These are phyloP conservation scores for Hirsutella thompsonii DNA, from an alignment of 2,329 filamentous ascomycete species.

Conservation along the genomic window DNA sequence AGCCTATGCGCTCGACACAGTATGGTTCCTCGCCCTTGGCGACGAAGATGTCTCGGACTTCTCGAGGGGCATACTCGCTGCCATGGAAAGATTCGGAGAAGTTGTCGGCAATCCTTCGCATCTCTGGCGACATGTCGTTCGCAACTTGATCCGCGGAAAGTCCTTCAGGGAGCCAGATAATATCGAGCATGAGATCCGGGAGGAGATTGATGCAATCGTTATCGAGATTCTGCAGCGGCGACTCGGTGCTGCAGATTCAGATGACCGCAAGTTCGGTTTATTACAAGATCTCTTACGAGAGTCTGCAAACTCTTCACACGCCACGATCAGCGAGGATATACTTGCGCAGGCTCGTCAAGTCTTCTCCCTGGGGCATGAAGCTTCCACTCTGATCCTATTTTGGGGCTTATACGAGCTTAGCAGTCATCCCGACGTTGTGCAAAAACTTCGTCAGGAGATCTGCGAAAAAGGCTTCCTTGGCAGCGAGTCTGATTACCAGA, in stretches of 20 bases:
- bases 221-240: background rate
- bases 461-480: background rate
- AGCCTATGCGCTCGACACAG: conserved; percentile 2
- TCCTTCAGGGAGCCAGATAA: background rate
- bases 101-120: conserved; percentile 3
- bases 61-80: background rate
- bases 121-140: conserved; percentile 2
- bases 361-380: conserved; percentile 4
- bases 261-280: background rate
- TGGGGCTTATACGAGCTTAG: conserved; percentile 3
- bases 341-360: conserved; percentile 3
- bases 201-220: background rate
- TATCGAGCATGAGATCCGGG: background rate
- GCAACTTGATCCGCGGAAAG: background rate
- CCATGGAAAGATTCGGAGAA: background rate
- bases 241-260: background rate
- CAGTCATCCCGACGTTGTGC: conserved; percentile 1
- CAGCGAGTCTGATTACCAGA: background rate
- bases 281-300: background rate
- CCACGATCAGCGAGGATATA: conserved; percentile 1
- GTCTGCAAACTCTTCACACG: background rate
- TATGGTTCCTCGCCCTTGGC: conserved; percentile 2
- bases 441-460: conserved; percentile 1
- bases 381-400: conserved; percentile 1
- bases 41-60: conserved; percentile 1